Base-by-base conservation (phyloP, 768 basidiomycete species). In the Russula emetica region DNA sequence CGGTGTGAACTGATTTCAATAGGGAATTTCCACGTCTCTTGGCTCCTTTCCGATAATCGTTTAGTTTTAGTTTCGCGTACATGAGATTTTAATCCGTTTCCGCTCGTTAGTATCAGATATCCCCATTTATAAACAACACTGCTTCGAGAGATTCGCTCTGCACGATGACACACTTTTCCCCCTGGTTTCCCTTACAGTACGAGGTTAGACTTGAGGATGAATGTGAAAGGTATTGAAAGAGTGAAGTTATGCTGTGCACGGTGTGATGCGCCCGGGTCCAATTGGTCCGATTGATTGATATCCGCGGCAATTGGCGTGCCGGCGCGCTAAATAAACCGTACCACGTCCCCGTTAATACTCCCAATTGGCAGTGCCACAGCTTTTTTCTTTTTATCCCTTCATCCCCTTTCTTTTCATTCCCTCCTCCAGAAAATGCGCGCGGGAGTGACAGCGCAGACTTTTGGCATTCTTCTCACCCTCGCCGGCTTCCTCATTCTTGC, bases 401-500 rank as follows among this genome's bases (percentile, higher is more conserved):
- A 45, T 26, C 10, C 14, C 11, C n/a, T n/a, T n/a, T n/a, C n/a
- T n/a, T 14, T 51, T 6, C 42, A 16, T n/a, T 45, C n/a, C 1
- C 36, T 53, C 24, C n/a, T 36, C 36, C 6, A 14, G 11, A 26
- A 45, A 20, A 68, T 68, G 67, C 54, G 66, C 63, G 70, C 73
- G 70, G 70, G 72, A 61, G 65, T 60, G 63, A 58, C 30, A 68
- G 64, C 44, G 67, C 66, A 22, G 42, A 13, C 40, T 57, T 67
- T 78, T 34, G 55, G 76, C 32, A 55, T 78, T 26, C 69, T 73
- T 34, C 54, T 70, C 40, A 60, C 71, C 7, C 68, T 72, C 28
- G 72, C 71, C 36, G 71, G 69, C 49, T 44, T 73, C 45, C 61
- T 76, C 18, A 64, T 73, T 57, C 72, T 70, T 42, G 71, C 66